Percentiles rank a stretch among this genome's conserved stretches.
Conservation (phyloP, 257 asterid genomes). For the Nemophila menziesii region DNA sequence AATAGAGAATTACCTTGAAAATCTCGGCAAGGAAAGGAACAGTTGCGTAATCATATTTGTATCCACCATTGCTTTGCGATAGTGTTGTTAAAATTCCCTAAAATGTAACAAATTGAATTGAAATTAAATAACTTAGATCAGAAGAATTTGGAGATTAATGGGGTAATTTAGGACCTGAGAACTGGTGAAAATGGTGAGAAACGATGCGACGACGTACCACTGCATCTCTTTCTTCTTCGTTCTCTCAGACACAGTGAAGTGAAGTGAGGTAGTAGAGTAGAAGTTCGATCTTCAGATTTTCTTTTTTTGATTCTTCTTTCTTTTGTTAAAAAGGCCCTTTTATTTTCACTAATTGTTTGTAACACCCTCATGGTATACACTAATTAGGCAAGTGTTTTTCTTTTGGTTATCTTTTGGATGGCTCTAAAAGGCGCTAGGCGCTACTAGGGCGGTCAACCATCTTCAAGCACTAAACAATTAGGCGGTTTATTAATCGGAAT, state of each 20-base stretch:
- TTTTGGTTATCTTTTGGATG: too few relatives aligned
- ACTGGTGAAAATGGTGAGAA: slow-evolving; percentile 89
- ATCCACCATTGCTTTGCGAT: slow-evolving; percentile 83
- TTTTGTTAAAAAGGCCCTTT: too few relatives aligned
- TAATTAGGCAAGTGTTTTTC: too few relatives aligned
- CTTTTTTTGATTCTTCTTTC: too few relatives aligned
- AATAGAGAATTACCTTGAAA: slow-evolving; percentile 47
- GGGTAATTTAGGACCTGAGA: slow-evolving; percentile 63
- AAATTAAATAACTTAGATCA: slow-evolving; percentile 3
- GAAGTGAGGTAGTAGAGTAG: too few relatives aligned
- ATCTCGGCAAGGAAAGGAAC: slow-evolving; percentile 98
- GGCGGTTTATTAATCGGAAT: too few relatives aligned
- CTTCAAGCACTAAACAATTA: too few relatives aligned
- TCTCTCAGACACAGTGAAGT: not conserved
- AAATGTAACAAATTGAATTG: slow-evolving; percentile 11
- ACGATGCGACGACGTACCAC: slow-evolving; percentile 92
- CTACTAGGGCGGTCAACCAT: too few relatives aligned
- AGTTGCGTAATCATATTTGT: slow-evolving; percentile 83
- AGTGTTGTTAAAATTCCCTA: slow-evolving; percentile 92
- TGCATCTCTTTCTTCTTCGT: slow-evolving; percentile 26
- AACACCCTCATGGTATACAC: too few relatives aligned
- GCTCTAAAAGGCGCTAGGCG: too few relatives aligned
- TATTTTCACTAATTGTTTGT: too few relatives aligned
- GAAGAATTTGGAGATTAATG: not conserved
- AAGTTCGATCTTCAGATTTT: too few relatives aligned